Base-by-base conservation (phyloP, 2,329 filamentous ascomycete species). In the Acephala macrosclerotiorum region DNA sequence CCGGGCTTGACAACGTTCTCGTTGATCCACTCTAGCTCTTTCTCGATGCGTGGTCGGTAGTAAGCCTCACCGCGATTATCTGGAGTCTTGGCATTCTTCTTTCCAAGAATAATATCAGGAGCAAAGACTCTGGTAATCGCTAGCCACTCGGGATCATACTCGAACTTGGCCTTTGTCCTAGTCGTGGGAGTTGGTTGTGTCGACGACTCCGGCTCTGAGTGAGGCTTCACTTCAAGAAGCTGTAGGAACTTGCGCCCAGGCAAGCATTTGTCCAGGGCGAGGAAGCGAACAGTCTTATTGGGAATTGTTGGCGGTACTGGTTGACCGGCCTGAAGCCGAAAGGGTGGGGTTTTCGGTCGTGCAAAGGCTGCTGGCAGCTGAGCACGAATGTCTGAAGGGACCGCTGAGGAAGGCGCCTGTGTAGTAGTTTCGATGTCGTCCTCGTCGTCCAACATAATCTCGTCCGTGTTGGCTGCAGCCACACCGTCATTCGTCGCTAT, bases 131-230 rank as follows among this genome's bases (percentile, higher is more conserved):
- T 91, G 14, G 90, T 94, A 69, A 99, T 97, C 49, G 96, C 91
- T 8, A 99, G 88, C 95, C 95, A 99, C 80, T 99, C 96, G 12
- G 90, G 88, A 77, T 99, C 96, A 76, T 99, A 98, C 59, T 76
- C 71, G 49, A 76, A 75, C 57, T 69, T 73, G 16, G 66, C 69
- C 53, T 71, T 73, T 11, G 63, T 36, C 51, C 68, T 66, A 22
- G 66, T 38, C 11, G 22, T 53, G 26, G 60, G 59, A 22, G 60
- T 60, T 12, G 7, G 76, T 26, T 61, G 58, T 14, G 59, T 60
- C 25, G 4, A 74, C 71, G 49, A 69, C 22, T 18, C 9, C 70
- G 59, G 74, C 60, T 2, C 63, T 51, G 18, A 77, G 49, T 84
- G 74, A 2, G 88, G 82, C 2, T 80, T 75, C 20, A 95, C 81